Conservation (phyloP, 345 rosid genomes). For the Acer negundo region DNA sequence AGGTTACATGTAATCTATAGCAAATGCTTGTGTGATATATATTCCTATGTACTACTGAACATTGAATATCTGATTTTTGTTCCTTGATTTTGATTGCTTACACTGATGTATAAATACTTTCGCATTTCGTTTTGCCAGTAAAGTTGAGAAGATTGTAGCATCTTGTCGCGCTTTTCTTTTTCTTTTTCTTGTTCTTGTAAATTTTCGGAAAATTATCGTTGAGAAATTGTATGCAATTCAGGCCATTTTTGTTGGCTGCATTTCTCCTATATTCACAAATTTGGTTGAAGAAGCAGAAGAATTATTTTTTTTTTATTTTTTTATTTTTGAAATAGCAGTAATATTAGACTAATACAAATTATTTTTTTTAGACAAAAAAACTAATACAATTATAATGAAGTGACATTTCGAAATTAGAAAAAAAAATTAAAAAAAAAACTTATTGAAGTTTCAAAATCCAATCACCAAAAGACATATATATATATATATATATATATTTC, state of each 20-base stretch:
- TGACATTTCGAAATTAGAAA: too few relatives aligned
- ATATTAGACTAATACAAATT: too few relatives aligned
- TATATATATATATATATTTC: too few relatives aligned
- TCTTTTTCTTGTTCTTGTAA: background rate
- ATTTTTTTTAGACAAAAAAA: too few relatives aligned
- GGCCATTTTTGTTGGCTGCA: background rate
- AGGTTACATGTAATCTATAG: slow-evolving; percentile 19
- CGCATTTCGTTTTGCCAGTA: background rate
- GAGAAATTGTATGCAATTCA: background rate
- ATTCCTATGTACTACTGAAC: background rate
- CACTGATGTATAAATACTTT: background rate
- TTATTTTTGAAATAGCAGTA: too few relatives aligned
- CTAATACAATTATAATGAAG: too few relatives aligned
- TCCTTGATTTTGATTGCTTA: slow-evolving; percentile 7
- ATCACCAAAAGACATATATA: too few relatives aligned
- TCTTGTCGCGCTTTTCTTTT: background rate
- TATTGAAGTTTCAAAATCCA: too few relatives aligned
- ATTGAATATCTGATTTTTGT: background rate
- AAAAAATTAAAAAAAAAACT: too few relatives aligned
- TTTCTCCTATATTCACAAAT: too few relatives aligned
- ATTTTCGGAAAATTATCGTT: background rate
- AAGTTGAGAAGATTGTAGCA: background rate
- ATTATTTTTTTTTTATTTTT: too few relatives aligned
- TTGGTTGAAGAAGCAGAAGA: too few relatives aligned
- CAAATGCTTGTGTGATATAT: slow-evolving; percentile 9